Evolutionary conservation across 2,329 filamentous ascomycete genomes (phyloP).

Genomic region (Fusarium sp.): DNA sequence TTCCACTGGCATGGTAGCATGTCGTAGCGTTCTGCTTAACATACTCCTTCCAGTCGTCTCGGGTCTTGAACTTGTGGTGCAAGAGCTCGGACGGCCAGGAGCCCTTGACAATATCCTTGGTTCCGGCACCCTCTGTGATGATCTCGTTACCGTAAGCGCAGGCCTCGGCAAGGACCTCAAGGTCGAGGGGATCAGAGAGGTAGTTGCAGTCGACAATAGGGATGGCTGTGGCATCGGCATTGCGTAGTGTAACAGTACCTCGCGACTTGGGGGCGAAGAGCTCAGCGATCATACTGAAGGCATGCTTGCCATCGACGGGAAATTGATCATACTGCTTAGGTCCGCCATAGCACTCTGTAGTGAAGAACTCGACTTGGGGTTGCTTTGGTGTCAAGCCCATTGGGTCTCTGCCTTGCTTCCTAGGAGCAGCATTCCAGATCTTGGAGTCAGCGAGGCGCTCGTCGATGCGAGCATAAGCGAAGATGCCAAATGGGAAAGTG

Average conservation of each 20-base stretch:
- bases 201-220: constrained; percentile 73
- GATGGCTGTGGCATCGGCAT: constrained; percentile 63
- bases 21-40: constrained; percentile 73
- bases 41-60: constrained; percentile 69
- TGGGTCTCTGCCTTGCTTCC: constrained; percentile 69
- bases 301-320: constrained; percentile 67
- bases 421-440: constrained; percentile 67
- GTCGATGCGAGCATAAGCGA: constrained; percentile 74
- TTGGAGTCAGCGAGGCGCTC: constrained; percentile 69
- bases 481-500: constrained; percentile 74
- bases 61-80: constrained; percentile 67
- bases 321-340: constrained; percentile 71
- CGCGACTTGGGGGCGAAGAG: constrained; percentile 71
- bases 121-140: constrained; percentile 69
- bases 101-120: constrained; percentile 71
- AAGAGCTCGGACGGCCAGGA: constrained; percentile 68
- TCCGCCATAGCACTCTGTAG: constrained; percentile 73
- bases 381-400: constrained; percentile 72
- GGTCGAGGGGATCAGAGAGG: constrained; percentile 69
- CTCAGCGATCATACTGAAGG: constrained; percentile 71
- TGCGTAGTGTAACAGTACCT: constrained; percentile 68
- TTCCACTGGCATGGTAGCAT: constrained; percentile 57
- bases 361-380: constrained; percentile 75
- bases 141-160: constrained; percentile 74
- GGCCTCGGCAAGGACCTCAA: constrained; percentile 72